Conservation (phyloP, 2,329 filamentous ascomycete species). For the Didymella segeticola region DNA sequence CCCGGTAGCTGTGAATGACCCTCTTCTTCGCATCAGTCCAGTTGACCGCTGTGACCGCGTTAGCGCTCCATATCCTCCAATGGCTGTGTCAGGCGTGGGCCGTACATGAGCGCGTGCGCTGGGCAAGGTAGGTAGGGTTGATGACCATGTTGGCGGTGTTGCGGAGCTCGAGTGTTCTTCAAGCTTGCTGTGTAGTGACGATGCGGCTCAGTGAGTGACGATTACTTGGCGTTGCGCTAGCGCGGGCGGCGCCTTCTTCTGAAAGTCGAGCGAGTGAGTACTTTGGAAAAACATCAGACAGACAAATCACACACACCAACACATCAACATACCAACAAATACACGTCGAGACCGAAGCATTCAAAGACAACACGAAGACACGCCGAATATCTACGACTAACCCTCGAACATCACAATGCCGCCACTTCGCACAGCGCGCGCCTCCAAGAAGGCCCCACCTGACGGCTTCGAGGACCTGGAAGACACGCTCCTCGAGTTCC, state of each 20-base stretch:
- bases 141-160: slow-evolving; percentile 70
- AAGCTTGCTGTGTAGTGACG: slow-evolving; percentile 37
- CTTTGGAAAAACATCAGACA: slow-evolving; percentile 6
- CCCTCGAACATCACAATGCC: slow-evolving; percentile 64
- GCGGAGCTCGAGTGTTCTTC: slow-evolving; percentile 31
- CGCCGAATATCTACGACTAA: neutral
- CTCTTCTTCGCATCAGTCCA: slow-evolving; percentile 87
- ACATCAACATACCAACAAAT: neutral
- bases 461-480: slow-evolving; percentile 89
- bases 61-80: slow-evolving; percentile 29
- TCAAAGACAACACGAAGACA: neutral
- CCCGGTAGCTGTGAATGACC: slow-evolving; percentile 87
- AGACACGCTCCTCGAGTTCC: slow-evolving; percentile 82
- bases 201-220: slow-evolving; percentile 39
- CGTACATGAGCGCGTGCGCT: slow-evolving; percentile 61
- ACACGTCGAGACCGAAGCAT: neutral
- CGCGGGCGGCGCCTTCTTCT: slow-evolving; percentile 27
- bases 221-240: slow-evolving; percentile 41
- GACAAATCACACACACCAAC: neutral
- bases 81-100: slow-evolving; percentile 7
- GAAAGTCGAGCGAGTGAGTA: slow-evolving; percentile 21
- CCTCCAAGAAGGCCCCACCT: slow-evolving; percentile 81
- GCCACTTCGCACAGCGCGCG: slow-evolving; percentile 71
- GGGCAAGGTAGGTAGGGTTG: slow-evolving; percentile 87
- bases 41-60: slow-evolving; percentile 71